Base-by-base conservation (phyloP, 176 grass and related monocot genomes). In the Oryza officinalis region DNA sequence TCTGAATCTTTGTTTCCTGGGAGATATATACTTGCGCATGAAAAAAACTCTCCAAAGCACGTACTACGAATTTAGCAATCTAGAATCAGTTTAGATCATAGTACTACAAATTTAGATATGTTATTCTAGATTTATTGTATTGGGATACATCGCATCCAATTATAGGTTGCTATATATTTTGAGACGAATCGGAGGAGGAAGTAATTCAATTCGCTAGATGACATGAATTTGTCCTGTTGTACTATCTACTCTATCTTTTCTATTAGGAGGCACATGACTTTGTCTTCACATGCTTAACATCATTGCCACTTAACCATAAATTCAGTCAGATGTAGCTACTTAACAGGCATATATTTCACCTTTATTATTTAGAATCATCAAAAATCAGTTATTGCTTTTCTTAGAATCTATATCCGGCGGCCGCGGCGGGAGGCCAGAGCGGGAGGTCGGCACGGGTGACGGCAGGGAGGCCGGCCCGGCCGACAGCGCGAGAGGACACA, bases 231-330 rank as follows among this genome's bases (percentile, higher is more conserved):
- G 27, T 61, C 17, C 73, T 79, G 60, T 66, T 28, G 27, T 32
- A 27, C 46, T 57, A 57, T n/a, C 52, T 54, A 22, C 18, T 22
- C 50, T 57, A 23, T 78, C 49, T 57, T 90, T 90, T 71, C 78
- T 46, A 76, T 81, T 83, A 85, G 67, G 83, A 72, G 72, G 74
- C 74, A 90, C 73, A 81, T 90, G 54, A 60, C 60, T 75, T 61
- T 78, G 84, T 88, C 83, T 74, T 84, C 85, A 88, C 80, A 81
- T 87, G 70, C 46, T 88, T 90, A 77, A 33, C 69, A 78, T 46
- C 78, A 60, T 20, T 25, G 41, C 20, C 38, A 72, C 31, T 63
- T 11, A 69, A 73, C 43, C 65, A 65, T 20, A 27, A 8, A 52
- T 35, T 50, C 32, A 77, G 32, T 57, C 50, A 26, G n/a, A 67